phyloP scores from a whole-genome alignment of 768 basidiomycete species.

The Russula dissimulans region DNA sequence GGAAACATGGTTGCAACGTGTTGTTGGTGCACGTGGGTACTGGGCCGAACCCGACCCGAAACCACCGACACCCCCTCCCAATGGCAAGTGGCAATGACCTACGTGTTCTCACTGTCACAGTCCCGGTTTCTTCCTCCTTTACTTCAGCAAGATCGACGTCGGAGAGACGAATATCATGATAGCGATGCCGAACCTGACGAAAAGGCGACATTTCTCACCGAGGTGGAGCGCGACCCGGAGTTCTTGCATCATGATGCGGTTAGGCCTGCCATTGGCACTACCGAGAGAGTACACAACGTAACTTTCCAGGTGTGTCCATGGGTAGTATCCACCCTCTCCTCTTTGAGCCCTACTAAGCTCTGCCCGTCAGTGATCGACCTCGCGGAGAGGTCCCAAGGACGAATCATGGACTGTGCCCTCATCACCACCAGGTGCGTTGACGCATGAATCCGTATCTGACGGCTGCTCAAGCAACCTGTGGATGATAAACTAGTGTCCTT shows the following conservation, averaged over 20 bases:
- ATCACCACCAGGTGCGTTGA: constrained; percentile 48
- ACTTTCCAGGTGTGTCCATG: constrained; percentile 22
- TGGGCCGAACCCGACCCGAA: too few species aligned
- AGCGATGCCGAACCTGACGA: constrained; percentile 13
- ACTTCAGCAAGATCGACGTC: constrained; percentile 12
- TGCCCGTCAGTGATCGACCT: constrained; percentile 26
- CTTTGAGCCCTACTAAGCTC: neutral
- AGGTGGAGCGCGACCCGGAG: constrained; percentile 28
- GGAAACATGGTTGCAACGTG: too few species aligned
- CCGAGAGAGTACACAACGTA: constrained; percentile 9
- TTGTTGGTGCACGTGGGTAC: neutral
- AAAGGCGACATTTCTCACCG: constrained; percentile 14
- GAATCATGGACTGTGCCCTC: constrained; percentile 74
- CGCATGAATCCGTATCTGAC: neutral
- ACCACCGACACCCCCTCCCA: too few species aligned
- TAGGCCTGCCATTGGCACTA: constrained; percentile 19
- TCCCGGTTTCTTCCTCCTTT: neutral
- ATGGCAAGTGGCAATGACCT: too few species aligned
- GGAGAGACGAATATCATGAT: constrained; percentile 12
- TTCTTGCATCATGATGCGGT: constrained; percentile 32
- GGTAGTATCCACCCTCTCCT: neutral
- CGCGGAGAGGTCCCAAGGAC: constrained; percentile 39
- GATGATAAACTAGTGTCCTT: constrained; percentile 67
- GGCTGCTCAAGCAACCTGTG: neutral
- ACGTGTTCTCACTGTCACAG: neutral